A percentile compares a stretch with the other conserved stretches of the same genome.
These are phyloP conservation scores for Aureobasidium lini DNA, from an alignment of 2,329 filamentous ascomycete genomes.

Conservation along the genomic window DNA sequence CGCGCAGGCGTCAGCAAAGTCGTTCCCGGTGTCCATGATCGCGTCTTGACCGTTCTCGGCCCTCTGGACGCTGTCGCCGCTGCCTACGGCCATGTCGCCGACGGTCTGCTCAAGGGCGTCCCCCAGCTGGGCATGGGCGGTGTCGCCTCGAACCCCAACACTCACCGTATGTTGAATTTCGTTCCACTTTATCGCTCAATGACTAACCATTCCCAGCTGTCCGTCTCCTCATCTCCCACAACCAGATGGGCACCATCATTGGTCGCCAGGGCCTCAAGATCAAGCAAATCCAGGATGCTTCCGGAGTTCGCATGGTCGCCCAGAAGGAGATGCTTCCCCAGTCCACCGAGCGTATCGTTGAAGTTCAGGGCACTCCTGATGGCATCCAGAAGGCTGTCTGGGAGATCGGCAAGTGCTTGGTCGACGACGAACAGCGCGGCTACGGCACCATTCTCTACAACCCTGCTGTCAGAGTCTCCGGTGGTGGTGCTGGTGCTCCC, in stretches of 20 bases:
- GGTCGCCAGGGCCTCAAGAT: conserved; percentile 95
- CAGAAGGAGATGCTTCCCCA: conserved; percentile 99
- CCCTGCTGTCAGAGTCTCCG: conserved; percentile 81
- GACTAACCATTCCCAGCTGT: conserved; percentile 55
- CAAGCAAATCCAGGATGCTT: conserved; percentile 97
- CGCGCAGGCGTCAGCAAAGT: conserved; percentile 99
- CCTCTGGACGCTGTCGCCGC: conserved; percentile 80
- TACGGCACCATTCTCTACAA: conserved; percentile 98
- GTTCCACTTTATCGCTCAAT: conserved; percentile 16
- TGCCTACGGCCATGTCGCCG: conserved; percentile 89
- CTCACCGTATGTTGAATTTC: conserved; percentile 67
- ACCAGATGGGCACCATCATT: conserved; percentile 99
- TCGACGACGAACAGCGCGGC: conserved; percentile 96
- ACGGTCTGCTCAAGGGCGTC: conserved; percentile 83
- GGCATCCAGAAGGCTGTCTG: conserved; percentile 93
- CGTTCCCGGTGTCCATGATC: conserved; percentile 93
- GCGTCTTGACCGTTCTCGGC: conserved; percentile 91
- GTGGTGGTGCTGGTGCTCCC: conserved; percentile 49
- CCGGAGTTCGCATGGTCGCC: conserved; percentile 96
- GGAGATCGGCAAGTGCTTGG: conserved; percentile 98
- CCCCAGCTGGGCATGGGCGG: conserved; percentile 96
- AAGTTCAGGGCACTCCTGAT: conserved; percentile 89
- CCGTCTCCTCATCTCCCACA: conserved; percentile 96
- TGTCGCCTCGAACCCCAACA: conserved; percentile 76
- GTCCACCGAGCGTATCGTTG: conserved; percentile 95